These are phyloP conservation scores for Aspergillus egyptiacus DNA, from an alignment of 495 filamentous ascomycete species.

Conservation along the genomic window DNA sequence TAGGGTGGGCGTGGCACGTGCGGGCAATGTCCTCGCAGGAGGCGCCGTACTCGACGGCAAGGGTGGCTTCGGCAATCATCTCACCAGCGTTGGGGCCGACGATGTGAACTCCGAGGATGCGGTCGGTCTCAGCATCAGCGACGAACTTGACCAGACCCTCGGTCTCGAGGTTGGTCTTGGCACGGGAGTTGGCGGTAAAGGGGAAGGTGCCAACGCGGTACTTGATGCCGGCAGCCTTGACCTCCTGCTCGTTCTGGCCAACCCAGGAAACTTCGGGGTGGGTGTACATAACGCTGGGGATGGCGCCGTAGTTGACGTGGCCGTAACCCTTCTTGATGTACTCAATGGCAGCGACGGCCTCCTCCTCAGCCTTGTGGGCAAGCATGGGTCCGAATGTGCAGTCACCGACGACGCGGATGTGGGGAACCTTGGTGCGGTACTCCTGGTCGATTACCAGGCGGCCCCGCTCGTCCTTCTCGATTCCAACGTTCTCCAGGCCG, in stretches of 20 bases:
- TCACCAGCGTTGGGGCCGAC: constrained; percentile 93
- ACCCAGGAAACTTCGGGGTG: constrained; percentile 99
- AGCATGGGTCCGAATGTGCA: constrained; percentile 98
- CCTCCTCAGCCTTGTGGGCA: constrained; percentile 98
- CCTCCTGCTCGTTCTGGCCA: constrained; percentile 92
- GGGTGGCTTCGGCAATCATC: constrained; percentile 97
- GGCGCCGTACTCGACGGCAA: constrained; percentile 95
- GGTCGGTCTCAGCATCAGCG: constrained; percentile 92
- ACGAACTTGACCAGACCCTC: constrained; percentile 98
- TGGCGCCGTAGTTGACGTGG: constrained; percentile 97
- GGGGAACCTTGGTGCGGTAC: constrained; percentile 93
- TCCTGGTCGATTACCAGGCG: constrained; percentile 95
- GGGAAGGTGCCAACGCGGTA: constrained; percentile 92
- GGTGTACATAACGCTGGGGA: constrained; percentile 99
- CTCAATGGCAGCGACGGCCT: constrained; percentile 88
- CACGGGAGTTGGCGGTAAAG: constrained; percentile 93
- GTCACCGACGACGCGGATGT: constrained; percentile 96
- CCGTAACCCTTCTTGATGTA: constrained; percentile 96
- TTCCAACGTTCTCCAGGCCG: constrained; percentile 85
- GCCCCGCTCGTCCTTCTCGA: constrained; percentile 90
- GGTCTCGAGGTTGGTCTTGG: constrained; percentile 97
- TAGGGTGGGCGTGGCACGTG: constrained; percentile 96
- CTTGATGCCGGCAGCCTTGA: constrained; percentile 82
- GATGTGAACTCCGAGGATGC: constrained; percentile 93
- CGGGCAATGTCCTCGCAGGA: constrained; percentile 91